These are phyloP conservation scores for Aspergillus homomorphus DNA, from an alignment of 495 filamentous ascomycete genomes.

Conservation along the genomic window DNA sequence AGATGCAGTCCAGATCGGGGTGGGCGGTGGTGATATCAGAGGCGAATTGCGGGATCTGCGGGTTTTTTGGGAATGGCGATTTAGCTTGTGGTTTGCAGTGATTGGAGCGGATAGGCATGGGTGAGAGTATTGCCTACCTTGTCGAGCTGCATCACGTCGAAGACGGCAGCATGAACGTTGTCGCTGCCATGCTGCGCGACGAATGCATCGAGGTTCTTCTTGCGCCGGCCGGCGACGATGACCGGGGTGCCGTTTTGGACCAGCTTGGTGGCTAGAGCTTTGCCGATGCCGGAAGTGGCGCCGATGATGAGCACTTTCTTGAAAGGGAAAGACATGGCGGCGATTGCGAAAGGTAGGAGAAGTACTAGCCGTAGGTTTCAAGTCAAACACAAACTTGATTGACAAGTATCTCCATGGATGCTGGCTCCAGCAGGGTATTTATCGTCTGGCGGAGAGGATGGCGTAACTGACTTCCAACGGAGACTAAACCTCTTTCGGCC, in stretches of 20 bases:
- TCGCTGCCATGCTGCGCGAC: slow-evolving; percentile 55
- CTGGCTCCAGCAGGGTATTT: neutral
- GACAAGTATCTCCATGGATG: neutral
- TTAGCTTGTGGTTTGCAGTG: neutral
- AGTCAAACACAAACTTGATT: no score
- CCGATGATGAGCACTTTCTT: slow-evolving; percentile 69
- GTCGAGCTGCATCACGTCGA: slow-evolving; percentile 63
- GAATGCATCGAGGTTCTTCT: slow-evolving; percentile 63
- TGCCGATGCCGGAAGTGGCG: slow-evolving; percentile 69
- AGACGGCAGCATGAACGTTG: slow-evolving; percentile 49
- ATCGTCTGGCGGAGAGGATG: neutral
- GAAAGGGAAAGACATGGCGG: slow-evolving; percentile 40
- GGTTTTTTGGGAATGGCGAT: neutral
- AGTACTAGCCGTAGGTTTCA: neutral
- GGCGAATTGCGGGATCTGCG: slow-evolving; percentile 27
- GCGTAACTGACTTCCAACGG: neutral
- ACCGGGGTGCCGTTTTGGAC: slow-evolving; percentile 58
- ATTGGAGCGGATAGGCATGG: neutral
- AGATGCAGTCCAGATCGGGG: slow-evolving; percentile 48
- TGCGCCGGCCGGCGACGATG: slow-evolving; percentile 61
- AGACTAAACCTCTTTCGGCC: slow-evolving; percentile 1
- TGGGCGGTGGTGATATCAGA: slow-evolving; percentile 49
- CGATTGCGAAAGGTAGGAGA: neutral
- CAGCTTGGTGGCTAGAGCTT: slow-evolving; percentile 60
- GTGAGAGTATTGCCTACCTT: slow-evolving; percentile 36